Evolutionary conservation across 2,329 filamentous ascomycete genomes (phyloP).

Genomic region (Talaromyces sp.): DNA sequence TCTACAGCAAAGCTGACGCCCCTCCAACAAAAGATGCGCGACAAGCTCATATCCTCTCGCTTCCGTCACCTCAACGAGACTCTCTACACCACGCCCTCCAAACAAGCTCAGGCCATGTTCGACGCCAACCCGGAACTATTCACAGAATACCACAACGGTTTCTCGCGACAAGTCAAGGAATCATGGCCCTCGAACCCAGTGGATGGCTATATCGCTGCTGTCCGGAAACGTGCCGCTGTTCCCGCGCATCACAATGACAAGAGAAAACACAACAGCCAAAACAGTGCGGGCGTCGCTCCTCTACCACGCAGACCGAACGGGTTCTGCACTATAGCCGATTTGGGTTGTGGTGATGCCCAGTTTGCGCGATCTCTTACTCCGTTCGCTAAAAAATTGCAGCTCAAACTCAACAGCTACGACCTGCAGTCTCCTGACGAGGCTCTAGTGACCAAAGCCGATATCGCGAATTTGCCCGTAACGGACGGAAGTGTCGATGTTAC

Average conservation of each 20-base stretch:
- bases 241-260: constrained; percentile 32
- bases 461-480: constrained; percentile 72
- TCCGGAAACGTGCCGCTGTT: constrained; percentile 64
- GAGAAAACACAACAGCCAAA: constrained; percentile 33
- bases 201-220: constrained; percentile 72
- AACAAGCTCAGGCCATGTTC: constrained; percentile 79
- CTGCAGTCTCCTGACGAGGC: constrained; percentile 67
- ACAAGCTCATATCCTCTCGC: constrained; percentile 89
- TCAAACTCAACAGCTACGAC: constrained; percentile 81
- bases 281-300: constrained; percentile 21
- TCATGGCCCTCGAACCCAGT: constrained; percentile 96
- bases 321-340: constrained; percentile 75
- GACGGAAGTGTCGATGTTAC: constrained; percentile 78
- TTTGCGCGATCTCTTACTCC: constrained; percentile 64
- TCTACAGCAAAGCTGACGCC: constrained; percentile 70
- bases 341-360: constrained; percentile 89
- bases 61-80: constrained; percentile 98
- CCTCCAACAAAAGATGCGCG: constrained; percentile 87
- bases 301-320: constrained; percentile 68
- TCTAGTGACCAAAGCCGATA: constrained; percentile 83
- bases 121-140: constrained; percentile 86
- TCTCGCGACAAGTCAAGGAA: constrained; percentile 85
- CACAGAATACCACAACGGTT: constrained; percentile 91
- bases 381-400: constrained; percentile 61
- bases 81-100: constrained; percentile 86